A percentile compares a stretch with the other conserved stretches of the same genome.
Evolutionary conservation across 306 rosid species (phyloP).

Genomic region (Myrica gale): DNA sequence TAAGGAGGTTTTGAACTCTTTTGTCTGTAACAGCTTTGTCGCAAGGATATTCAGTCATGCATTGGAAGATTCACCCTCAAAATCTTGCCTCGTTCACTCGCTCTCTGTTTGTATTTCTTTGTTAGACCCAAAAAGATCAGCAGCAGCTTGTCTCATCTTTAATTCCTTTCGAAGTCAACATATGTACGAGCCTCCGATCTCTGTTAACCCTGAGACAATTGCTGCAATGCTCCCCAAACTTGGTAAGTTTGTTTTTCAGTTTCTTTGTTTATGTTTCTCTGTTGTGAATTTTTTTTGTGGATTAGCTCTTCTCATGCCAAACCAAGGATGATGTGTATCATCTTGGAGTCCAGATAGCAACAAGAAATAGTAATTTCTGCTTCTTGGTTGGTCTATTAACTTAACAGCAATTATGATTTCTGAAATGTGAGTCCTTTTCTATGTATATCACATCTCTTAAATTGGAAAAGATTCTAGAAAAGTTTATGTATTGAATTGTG

Average conservation of each 20-base stretch:
- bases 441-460: no score
- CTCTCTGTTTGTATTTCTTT: slow-evolving; percentile 93
- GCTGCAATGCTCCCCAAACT: slow-evolving; percentile 89
- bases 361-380: no score
- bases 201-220: slow-evolving; percentile 76
- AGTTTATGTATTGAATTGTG: no score
- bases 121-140: slow-evolving; percentile 88
- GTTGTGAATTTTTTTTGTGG: neutral
- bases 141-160: slow-evolving; percentile 60
- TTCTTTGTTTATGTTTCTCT: slow-evolving; percentile 9
- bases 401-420: no score
- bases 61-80: slow-evolving; percentile 78
- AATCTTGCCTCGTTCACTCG: slow-evolving; percentile 82
- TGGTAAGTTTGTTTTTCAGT: slow-evolving; percentile 48
- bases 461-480: no score
- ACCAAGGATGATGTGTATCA: no score
- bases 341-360: no score
- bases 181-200: slow-evolving; percentile 73
- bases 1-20: slow-evolving; percentile 16
- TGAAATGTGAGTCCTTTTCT: no score
- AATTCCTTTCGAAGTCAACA: slow-evolving; percentile 90
- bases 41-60: slow-evolving; percentile 79
- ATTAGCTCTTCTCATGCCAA: neutral
- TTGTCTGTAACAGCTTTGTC: slow-evolving; percentile 58
- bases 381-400: no score